Conservation (phyloP, 2,329 filamentous ascomycete genomes). For the Meredithiella fracta region DNA sequence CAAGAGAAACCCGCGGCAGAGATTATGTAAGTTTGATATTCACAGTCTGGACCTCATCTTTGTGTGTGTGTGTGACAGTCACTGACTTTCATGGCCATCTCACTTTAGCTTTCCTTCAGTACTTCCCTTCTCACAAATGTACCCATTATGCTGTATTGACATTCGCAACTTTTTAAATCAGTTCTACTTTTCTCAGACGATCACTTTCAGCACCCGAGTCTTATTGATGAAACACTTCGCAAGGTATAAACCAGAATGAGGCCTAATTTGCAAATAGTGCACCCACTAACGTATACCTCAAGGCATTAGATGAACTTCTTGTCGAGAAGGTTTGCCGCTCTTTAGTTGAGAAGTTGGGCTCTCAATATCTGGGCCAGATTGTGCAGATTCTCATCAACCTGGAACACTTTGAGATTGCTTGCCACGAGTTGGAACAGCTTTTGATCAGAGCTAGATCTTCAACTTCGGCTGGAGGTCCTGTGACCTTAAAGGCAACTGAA, state of each 20-base stretch:
- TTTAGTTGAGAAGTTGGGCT: constrained; percentile 71
- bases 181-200: constrained; percentile 97
- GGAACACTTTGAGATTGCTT: constrained; percentile 90
- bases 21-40: constrained; percentile 41
- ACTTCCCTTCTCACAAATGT: constrained; percentile 98
- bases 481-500: constrained; percentile 67
- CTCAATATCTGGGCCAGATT: constrained; percentile 92
- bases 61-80: too few species aligned
- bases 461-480: constrained; percentile 60
- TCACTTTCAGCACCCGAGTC: constrained; percentile 75
- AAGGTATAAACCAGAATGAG: constrained; percentile 32
- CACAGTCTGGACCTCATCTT: not conserved
- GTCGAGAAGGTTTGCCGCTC: constrained; percentile 82
- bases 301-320: constrained; percentile 89
- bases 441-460: constrained; percentile 74
- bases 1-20: constrained; percentile 64
- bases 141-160: constrained; percentile 93
- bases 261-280: not conserved
- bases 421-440: constrained; percentile 72
- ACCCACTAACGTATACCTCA: not conserved
- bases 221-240: constrained; percentile 82
- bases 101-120: constrained; percentile 90
- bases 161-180: constrained; percentile 96
- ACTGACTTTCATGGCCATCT: too few species aligned
- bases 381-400: constrained; percentile 97